phyloP scores from a whole-genome alignment of 345 rosid genomes.

The Corchorus olitorius region DNA sequence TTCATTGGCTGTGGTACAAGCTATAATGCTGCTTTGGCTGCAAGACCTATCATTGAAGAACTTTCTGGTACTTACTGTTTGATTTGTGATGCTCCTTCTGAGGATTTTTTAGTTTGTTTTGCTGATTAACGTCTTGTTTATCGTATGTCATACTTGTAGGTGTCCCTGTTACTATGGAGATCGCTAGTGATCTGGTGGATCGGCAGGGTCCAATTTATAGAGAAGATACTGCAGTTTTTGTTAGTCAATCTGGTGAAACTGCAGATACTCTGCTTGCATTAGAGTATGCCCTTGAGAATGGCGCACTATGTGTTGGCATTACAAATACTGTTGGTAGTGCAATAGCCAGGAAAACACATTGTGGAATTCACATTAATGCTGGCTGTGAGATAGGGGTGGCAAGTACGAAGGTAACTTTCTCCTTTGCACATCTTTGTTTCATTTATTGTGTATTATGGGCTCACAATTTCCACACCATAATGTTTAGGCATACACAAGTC shows the following conservation, averaged over 20 bases:
- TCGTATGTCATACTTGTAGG: conserved; percentile 43
- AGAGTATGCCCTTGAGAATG: conserved; percentile 82
- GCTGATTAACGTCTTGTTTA: conserved; percentile 10
- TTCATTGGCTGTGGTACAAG: conserved; percentile 98
- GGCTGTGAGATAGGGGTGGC: conserved; percentile 98
- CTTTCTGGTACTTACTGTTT: conserved; percentile 71
- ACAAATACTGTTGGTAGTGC: conserved; percentile 97
- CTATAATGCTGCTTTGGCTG: conserved; percentile 94
- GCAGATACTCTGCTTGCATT: conserved; percentile 89
- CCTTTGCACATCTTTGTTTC: conserved; percentile 6
- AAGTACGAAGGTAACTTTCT: conserved; percentile 77
- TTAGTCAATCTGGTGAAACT: conserved; percentile 99
- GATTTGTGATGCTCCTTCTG: conserved; percentile 1
- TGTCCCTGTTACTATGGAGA: conserved; percentile 96
- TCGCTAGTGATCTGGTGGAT: conserved; percentile 95
- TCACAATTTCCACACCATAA: neutral
- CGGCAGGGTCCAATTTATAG: conserved; percentile 95
- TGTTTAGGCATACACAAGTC: conserved; percentile 93
- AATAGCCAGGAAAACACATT: conserved; percentile 85
- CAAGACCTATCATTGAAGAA: conserved; percentile 94
- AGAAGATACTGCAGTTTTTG: conserved; percentile 97
- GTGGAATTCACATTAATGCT: conserved; percentile 94
- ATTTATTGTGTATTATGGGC: conserved; percentile 7
- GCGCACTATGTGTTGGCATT: conserved; percentile 96
- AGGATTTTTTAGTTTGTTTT: neutral